Evolutionary conservation across 192 early-diverging fungal species (phyloP).

Genomic region (Umbelopsis isabellina): DNA sequence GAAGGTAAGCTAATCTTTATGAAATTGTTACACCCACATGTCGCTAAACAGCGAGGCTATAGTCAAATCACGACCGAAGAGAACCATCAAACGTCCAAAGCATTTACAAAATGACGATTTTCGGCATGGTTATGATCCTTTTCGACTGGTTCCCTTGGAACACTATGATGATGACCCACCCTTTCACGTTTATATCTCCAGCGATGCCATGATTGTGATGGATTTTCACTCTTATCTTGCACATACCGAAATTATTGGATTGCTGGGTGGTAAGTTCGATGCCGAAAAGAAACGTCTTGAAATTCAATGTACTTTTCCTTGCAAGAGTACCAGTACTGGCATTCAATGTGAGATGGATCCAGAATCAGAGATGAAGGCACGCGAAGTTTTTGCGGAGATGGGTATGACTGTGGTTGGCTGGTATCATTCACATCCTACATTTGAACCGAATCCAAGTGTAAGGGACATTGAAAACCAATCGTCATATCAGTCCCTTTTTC

Average conservation of each 20-base stretch:
- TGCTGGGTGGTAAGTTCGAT: slow-evolving; percentile 82
- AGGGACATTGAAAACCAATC: slow-evolving; percentile 91
- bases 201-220: slow-evolving; percentile 73
- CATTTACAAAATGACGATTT: slow-evolving; percentile 36
- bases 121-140: slow-evolving; percentile 54
- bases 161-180: slow-evolving; percentile 53
- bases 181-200: slow-evolving; percentile 52
- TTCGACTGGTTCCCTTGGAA: slow-evolving; percentile 53
- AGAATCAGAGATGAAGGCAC: slow-evolving; percentile 81
- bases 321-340: slow-evolving; percentile 77
- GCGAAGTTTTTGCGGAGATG: slow-evolving; percentile 67
- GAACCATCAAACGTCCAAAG: slow-evolving; percentile 22
- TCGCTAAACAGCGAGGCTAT: neutral
- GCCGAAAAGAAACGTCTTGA: slow-evolving; percentile 46
- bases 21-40: neutral
- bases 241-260: slow-evolving; percentile 90
- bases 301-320: slow-evolving; percentile 78
- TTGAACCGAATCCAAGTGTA: slow-evolving; percentile 86
- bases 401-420: slow-evolving; percentile 82
- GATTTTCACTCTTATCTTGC: slow-evolving; percentile 93
- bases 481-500: slow-evolving; percentile 78
- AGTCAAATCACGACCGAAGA: slow-evolving; percentile 28
- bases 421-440: slow-evolving; percentile 97
- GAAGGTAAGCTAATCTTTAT: slow-evolving; percentile 41
- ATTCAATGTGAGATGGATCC: slow-evolving; percentile 97